Evolutionary conservation across 2,329 filamentous ascomycete genomes (phyloP), one percentile per base, ranked within the genome.

Genomic region (Fusarium siculi): DNA sequence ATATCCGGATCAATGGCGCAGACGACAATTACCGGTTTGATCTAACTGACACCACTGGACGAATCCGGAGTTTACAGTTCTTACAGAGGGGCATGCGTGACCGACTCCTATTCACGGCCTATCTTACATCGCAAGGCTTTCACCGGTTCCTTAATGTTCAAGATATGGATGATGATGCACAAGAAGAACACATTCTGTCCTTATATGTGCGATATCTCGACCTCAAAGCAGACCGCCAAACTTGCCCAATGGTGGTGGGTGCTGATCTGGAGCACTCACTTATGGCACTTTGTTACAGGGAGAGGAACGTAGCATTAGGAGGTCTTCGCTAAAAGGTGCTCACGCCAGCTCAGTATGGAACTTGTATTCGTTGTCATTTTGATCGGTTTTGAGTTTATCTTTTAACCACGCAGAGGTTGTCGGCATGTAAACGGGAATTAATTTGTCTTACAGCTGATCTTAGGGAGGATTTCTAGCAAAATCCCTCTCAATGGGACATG

Each of bases 1-100:
- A 16, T 1, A 10, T 3, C 12, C 44, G 44, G 1, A 14, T 30
- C 9, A 21, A 2, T 7, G 5, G 19, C 14, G 4, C 19, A 10
- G 9, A 28, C 19, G 6, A 25, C 28, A 25, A 21, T 19, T 28
- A 7, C 4, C 19, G n/a, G 15, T 43, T 43, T 8, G 30, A 14
- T 32, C 30, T 12, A 32, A 32, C 11, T 14, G 30, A 32, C 30
- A 32, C 4, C 30, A 32, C 30, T 32, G 5, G 30, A 11, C 30
- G 30, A 32, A 32, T 32, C 30, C 30, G 3, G 30, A 32, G 30
- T 32, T 11, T 4, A 32, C 30, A 32, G 11, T 32, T n/a, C 7
- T 14, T 30, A 9, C 4, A 47, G 1, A 21, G 19, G 19, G 25
- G 19, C 19, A 9, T 6, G 10, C 44, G 44, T 7, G 44, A 47